Conservation (phyloP, 1,284 basidiomycete genomes). For the Clitocybe nebularis region DNA sequence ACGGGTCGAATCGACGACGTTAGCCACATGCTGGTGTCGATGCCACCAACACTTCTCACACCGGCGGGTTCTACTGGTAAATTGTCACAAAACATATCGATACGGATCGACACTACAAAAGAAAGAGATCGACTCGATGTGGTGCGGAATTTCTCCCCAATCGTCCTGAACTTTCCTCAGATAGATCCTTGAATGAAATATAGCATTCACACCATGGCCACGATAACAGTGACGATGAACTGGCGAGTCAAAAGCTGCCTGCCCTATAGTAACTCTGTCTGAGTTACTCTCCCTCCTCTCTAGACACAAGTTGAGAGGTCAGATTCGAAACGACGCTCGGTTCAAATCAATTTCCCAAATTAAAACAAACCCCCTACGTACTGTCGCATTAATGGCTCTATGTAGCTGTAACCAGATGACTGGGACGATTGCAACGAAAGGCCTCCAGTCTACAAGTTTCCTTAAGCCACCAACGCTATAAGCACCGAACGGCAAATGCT, state of each 20-base stretch:
- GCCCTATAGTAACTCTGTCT: background rate
- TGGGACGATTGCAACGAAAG: too few species aligned
- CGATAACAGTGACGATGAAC: slow-evolving; percentile 1
- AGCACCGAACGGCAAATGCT: too few species aligned
- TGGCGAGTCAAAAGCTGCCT: slow-evolving; percentile 1
- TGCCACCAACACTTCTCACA: slow-evolving; percentile 15
- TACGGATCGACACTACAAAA: slow-evolving; percentile 17
- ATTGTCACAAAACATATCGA: slow-evolving; percentile 13
- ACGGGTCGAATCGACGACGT: slow-evolving; percentile 25
- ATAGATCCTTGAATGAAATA: background rate
- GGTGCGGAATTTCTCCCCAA: slow-evolving; percentile 4
- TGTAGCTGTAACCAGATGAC: too few species aligned
- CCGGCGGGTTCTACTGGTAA: slow-evolving; percentile 4
- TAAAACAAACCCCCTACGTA: background rate
- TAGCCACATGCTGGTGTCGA: slow-evolving; percentile 22
- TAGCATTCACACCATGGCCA: slow-evolving; percentile 2
- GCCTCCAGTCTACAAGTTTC: too few species aligned
- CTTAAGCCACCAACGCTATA: too few species aligned
- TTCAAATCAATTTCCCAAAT: background rate
- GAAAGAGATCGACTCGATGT: slow-evolving; percentile 8
- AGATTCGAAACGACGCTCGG: background rate
- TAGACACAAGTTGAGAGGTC: background rate
- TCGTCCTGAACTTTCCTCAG: background rate
- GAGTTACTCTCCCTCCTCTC: background rate
- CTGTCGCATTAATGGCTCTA: background rate